phyloP scores from a whole-genome alignment of 1,284 basidiomycete species.

The Austropuccinia psidii region DNA sequence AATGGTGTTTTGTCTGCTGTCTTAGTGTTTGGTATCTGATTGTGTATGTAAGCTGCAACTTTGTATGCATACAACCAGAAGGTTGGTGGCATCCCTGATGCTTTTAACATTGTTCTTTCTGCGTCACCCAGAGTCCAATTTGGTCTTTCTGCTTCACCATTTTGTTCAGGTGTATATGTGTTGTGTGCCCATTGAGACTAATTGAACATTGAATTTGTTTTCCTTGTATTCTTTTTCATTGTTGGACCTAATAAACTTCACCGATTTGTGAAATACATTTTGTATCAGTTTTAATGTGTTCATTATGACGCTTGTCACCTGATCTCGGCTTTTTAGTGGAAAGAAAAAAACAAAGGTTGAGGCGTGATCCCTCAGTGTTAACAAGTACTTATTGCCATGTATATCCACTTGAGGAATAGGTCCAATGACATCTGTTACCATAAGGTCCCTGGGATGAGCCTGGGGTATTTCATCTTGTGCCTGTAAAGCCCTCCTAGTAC shows the following conservation, averaged over 20 bases:
- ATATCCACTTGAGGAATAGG: neutral
- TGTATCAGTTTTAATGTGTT: no score
- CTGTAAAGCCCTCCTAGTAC: no score
- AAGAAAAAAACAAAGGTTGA: neutral
- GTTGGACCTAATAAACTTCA: no score
- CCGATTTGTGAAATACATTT: no score
- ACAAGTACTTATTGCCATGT: neutral
- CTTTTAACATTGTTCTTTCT: neutral
- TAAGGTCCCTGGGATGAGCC: no score
- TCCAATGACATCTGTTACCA: neutral
- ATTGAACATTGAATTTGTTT: no score
- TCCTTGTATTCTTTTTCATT: no score
- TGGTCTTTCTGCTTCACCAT: neutral
- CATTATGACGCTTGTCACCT: no score
- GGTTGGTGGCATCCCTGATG: neutral
- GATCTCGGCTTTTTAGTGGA: neutral
- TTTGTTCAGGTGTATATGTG: neutral
- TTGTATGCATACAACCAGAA: conserved; percentile 6
- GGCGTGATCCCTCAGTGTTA: neutral
- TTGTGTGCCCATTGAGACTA: neutral
- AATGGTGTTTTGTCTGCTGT: neutral
- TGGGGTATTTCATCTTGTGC: no score
- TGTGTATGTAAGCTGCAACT: neutral
- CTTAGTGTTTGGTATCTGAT: neutral
- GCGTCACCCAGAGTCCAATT: neutral